phyloP scores from a whole-genome alignment of 768 basidiomycete genomes.

The Mycena galericulata region DNA sequence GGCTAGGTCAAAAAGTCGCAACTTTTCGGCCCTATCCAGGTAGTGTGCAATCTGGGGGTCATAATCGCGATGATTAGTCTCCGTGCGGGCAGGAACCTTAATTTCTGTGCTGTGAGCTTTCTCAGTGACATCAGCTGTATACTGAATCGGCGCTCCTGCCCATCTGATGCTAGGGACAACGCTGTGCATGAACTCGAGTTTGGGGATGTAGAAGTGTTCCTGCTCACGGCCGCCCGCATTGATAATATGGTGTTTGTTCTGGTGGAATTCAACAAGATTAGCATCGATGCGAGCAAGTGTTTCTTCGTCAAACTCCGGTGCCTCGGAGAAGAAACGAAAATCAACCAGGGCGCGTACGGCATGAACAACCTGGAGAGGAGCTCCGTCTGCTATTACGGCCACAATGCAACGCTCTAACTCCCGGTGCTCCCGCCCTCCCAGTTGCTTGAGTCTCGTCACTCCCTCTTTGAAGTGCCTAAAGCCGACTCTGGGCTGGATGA shows the following conservation, averaged over 20 bases:
- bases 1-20: slow-evolving; percentile 43
- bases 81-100: slow-evolving; percentile 44
- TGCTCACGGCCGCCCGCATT: slow-evolving; percentile 43
- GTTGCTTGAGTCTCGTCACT: slow-evolving; percentile 53
- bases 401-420: slow-evolving; percentile 52
- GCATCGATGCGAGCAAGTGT: slow-evolving; percentile 31
- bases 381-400: slow-evolving; percentile 49
- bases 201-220: slow-evolving; percentile 55
- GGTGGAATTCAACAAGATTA: slow-evolving; percentile 47
- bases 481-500: slow-evolving; percentile 51
- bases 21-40: slow-evolving; percentile 47
- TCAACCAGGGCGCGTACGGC: slow-evolving; percentile 51
- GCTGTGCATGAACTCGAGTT: slow-evolving; percentile 53
- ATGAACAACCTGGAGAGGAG: slow-evolving; percentile 42
- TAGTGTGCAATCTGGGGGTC: slow-evolving; percentile 48
- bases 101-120: slow-evolving; percentile 46
- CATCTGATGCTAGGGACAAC: slow-evolving; percentile 40
- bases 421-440: slow-evolving; percentile 53
- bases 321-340: slow-evolving; percentile 52
- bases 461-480: slow-evolving; percentile 54
- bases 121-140: slow-evolving; percentile 51
- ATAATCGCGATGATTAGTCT: slow-evolving; percentile 48
- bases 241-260: slow-evolving; percentile 49
- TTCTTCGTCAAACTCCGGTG: slow-evolving; percentile 40
- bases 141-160: slow-evolving; percentile 49